Conservation (phyloP, 208 protist species). For the Leishmania guyanensis region DNA sequence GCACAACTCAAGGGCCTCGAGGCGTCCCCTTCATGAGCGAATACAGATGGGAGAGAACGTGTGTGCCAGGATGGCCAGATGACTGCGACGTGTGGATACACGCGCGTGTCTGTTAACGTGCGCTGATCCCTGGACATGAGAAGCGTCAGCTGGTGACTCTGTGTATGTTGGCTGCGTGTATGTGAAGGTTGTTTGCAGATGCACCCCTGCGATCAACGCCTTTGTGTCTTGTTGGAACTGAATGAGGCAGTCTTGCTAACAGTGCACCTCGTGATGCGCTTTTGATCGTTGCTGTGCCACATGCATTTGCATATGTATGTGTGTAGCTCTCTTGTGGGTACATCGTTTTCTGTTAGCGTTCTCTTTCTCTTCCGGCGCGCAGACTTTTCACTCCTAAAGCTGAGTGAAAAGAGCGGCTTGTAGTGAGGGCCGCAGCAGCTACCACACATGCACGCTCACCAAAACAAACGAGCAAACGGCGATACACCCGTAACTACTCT, state of each 20-base stretch:
- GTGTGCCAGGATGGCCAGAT: background rate
- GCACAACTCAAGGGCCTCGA: slow-evolving; percentile 70
- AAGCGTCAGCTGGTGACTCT: background rate
- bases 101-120: background rate
- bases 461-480: background rate
- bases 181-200: background rate
- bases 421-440: background rate
- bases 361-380: background rate
- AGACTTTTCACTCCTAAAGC: background rate
- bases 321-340: background rate
- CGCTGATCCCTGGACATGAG: background rate
- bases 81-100: background rate
- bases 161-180: background rate
- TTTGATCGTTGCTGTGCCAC: background rate
- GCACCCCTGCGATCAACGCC: background rate
- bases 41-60: background rate
- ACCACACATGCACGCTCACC: background rate
- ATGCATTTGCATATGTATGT: background rate
- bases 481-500: background rate
- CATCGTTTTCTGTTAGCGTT: background rate
- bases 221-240: background rate
- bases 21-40: background rate
- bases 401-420: background rate
- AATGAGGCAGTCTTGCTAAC: background rate
- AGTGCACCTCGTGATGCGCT: background rate